Base-by-base conservation (phyloP, 208 protist genomes). In the Trichomonas gallinae region DNA sequence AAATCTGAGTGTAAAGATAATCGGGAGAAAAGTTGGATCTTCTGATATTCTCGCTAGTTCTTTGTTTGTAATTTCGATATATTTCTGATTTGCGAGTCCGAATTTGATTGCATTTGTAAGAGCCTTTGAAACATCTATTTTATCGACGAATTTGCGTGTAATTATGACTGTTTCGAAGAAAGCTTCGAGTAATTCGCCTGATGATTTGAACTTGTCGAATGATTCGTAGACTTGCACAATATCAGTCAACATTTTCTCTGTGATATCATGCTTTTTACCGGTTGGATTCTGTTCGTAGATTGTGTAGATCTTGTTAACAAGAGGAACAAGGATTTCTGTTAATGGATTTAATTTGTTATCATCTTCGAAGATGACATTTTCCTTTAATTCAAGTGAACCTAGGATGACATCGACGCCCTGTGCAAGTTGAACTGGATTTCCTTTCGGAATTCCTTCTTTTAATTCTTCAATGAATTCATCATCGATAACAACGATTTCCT, bases 171-270 rank as follows among this genome's bases (percentile, higher is more conserved):
- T 15, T 15, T 93, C 44, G 44, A 42, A 93, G n/a, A 44, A 93
- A 51, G 45, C 21, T 48, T 93, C 44, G 15, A 93, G 45, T 51
- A 93, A 42, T 42, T 34, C 15, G 44, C 0, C n/a, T 42, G 42
- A 42, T 93, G 26, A 23, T 93, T 93, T 93, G 87, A 93, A 93
- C 51, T 93, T 93, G 6, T 93, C 87, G 44, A 93, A 93, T 51
- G 87, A 93, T 48, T 93, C 87, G 17, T 72, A 72, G 26, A n/a
- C 26, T 26, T 72, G 58, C 8, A 72, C 58, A n/a, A 72, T 8
- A 72, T 72, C 58, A 31, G 58, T n/a, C 2, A 72, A n/a, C 58
- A 72, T 72, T 72, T 72, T 72, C 58, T 72, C 58, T n/a, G 58
- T 72, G 58, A 72, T 72, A 31, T 72, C 21, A 21, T 72, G 58